Percentiles rank a stretch among this genome's conserved stretches.
These are phyloP conservation scores for Reutealis trisperma DNA, from an alignment of 345 rosid species.

Conservation along the genomic window DNA sequence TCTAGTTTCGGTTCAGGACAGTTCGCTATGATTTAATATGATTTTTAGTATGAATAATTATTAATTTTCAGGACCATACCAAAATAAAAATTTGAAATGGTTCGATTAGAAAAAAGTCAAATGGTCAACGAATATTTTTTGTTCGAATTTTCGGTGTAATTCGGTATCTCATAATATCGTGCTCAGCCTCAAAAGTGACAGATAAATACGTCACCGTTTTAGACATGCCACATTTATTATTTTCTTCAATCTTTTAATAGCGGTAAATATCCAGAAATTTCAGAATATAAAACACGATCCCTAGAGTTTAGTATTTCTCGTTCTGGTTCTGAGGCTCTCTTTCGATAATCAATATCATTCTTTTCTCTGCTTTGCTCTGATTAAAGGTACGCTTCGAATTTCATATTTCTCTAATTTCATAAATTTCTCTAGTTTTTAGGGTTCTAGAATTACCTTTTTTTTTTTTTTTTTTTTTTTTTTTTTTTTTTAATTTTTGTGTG, in stretches of 20 bases:
- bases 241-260: background rate
- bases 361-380: background rate
- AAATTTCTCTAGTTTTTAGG: background rate
- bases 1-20: no score
- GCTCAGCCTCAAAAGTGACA: no score
- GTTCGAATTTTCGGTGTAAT: no score
- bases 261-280: background rate
- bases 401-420: background rate
- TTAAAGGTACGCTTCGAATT: background rate
- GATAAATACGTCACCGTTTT: background rate
- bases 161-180: no score
- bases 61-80: no score
- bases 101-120: no score
- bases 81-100: no score
- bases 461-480: background rate
- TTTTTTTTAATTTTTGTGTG: background rate
- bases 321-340: background rate
- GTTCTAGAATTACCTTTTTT: background rate
- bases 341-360: background rate
- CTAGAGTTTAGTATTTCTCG: rapidly evolving
- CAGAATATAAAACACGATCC: background rate
- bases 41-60: no score
- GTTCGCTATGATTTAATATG: no score
- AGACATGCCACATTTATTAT: no score
- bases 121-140: no score